Evolutionary conservation across 441 rosid species (phyloP).

Genomic region (Populus hybrid): DNA sequence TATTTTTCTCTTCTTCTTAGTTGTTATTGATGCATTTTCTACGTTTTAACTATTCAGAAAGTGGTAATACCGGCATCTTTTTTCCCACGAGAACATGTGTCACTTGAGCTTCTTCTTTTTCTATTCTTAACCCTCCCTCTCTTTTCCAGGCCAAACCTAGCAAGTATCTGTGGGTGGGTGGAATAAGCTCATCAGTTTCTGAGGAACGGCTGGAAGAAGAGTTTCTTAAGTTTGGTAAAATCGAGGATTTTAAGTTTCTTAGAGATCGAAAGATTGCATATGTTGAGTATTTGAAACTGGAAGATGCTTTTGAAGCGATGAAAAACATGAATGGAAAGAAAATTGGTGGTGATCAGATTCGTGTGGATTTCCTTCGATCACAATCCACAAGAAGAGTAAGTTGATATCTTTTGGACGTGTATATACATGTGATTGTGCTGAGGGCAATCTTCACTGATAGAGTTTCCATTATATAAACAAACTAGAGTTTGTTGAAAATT

Average conservation of each 20-base stretch:
- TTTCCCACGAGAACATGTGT: neutral
- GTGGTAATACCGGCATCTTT: neutral
- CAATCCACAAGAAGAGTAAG: slow-evolving; percentile 74
- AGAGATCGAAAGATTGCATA: slow-evolving; percentile 77
- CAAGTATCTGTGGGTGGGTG: slow-evolving; percentile 92
- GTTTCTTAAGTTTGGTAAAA: slow-evolving; percentile 72
- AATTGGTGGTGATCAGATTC: slow-evolving; percentile 74
- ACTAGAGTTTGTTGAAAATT: no score
- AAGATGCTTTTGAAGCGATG: slow-evolving; percentile 78
- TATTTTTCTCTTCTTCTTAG: neutral
- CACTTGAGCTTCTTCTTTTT: neutral
- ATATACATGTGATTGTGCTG: neutral
- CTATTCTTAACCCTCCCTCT: neutral
- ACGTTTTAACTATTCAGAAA: neutral
- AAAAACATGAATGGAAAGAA: slow-evolving; percentile 77
- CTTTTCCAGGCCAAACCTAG: slow-evolving; percentile 69
- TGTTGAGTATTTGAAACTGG: slow-evolving; percentile 56
- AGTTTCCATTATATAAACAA: slow-evolving; percentile 5
- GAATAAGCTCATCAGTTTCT: slow-evolving; percentile 61
- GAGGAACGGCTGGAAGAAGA: slow-evolving; percentile 72
- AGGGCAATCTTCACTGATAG: neutral
- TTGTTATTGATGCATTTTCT: neutral
- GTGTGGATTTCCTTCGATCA: slow-evolving; percentile 88
- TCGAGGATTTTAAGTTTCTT: slow-evolving; percentile 74
- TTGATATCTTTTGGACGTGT: neutral